A percentile compares a stretch with the other conserved stretches of the same genome.
Conservation (phyloP, 1,284 basidiomycete species). For the Microbotryum saponariae region DNA sequence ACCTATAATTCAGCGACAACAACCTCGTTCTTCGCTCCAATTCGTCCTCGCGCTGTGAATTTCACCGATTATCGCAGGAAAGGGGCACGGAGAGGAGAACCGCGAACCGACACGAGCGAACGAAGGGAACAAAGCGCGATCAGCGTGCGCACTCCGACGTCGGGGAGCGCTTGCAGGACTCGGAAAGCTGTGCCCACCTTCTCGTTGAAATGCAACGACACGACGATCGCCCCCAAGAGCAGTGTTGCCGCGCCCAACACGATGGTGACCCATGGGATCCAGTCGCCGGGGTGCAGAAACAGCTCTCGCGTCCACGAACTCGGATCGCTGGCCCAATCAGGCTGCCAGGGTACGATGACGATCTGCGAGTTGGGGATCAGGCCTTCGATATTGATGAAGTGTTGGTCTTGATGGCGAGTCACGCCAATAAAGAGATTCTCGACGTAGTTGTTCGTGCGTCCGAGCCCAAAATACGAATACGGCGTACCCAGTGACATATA, state of each 20-base stretch:
- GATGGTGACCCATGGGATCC: constrained; percentile 93
- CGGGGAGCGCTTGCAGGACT: background rate
- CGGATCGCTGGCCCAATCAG: constrained; percentile 44
- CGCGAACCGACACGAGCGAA: background rate
- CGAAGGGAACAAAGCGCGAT: constrained; percentile 14
- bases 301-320: constrained; percentile 76
- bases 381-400: constrained; percentile 86
- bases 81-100: background rate
- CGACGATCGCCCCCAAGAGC: constrained; percentile 70
- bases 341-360: constrained; percentile 74
- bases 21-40: constrained; percentile 20
- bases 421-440: constrained; percentile 91
- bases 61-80: background rate
- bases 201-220: constrained; percentile 82
- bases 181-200: constrained; percentile 45
- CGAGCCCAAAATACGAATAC: constrained; percentile 92
- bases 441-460: constrained; percentile 99
- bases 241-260: constrained; percentile 69
- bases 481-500: constrained; percentile 85
- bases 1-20: constrained; percentile 26
- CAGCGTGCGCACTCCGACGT: background rate
- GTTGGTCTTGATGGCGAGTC: constrained; percentile 57
- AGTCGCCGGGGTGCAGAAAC: constrained; percentile 87
- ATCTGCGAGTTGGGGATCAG: constrained; percentile 96
- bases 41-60: constrained; percentile 22